Evolutionary conservation across 805 yeast genomes (phyloP), one percentile per base, ranked within the genome.

Genomic region (Cyberlindnera sargentensis): DNA sequence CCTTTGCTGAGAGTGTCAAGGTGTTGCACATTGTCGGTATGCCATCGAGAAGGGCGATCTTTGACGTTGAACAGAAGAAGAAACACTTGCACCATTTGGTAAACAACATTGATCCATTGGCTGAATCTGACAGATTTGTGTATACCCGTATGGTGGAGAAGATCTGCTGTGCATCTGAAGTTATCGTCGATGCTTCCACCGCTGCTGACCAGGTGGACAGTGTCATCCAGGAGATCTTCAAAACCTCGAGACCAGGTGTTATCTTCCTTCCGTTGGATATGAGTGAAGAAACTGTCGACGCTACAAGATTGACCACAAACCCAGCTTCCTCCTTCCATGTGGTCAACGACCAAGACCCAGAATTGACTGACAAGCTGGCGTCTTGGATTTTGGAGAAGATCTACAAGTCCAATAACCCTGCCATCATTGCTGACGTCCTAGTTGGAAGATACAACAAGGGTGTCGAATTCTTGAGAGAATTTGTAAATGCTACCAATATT

Each of bases 1-100:
- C 95, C 0, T 82, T 75, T 66, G 84, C 95, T 31, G 96, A 88
- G 64, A 76, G 71, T 52, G 82, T 82, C 36, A 93, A 93, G 6
- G 67, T 88, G 3, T 67, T 88, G 45, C 95, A 87, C 63, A 80
- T 89, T 50, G 95, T 89, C 15, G 96, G 96, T 34, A 76, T 82
- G 31, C 67, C 73, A 25, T 53, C 56, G 4, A 37, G 52, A 6
- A 45, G 39, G 24, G 50, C 45, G 3, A 60, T 67, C 34, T 61
- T 68, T 5, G 46, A 55, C n/a, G 47, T 45, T 7, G 31, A 40
- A 1, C 58, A 62, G 9, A 57, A 42, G 40, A 53, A 52, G 45
- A 51, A 57, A 23, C 68, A 71, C 44, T 56, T 68, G 44, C 91
- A 83, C 57, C 90, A 83, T 57, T 66, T 82, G 56, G 71, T 83